Evolutionary conservation across 2,329 filamentous ascomycete species (phyloP).

Genomic region (Hypoxylon sp.): DNA sequence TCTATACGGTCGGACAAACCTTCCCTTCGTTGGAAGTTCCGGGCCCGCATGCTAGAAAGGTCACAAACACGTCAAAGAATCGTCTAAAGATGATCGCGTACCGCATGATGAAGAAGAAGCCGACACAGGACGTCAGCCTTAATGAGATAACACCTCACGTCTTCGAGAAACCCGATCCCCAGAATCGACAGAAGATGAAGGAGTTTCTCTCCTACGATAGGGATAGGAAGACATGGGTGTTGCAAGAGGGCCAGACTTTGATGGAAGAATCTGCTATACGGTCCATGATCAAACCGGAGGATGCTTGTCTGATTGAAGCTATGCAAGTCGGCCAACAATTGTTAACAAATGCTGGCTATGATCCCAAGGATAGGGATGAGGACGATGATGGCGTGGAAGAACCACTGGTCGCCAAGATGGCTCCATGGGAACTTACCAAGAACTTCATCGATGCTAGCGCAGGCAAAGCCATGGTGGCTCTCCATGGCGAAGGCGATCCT

Average conservation of each 20-base stretch:
- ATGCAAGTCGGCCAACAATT: slow-evolving; percentile 97
- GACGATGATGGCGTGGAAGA: slow-evolving; percentile 76
- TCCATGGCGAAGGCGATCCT: slow-evolving; percentile 95
- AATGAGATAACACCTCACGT: slow-evolving; percentile 93
- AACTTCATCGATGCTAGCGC: slow-evolving; percentile 95
- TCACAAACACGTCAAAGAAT: slow-evolving; percentile 97
- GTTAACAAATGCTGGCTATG: slow-evolving; percentile 91
- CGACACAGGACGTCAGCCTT: slow-evolving; percentile 77
- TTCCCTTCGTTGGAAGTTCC: slow-evolving; percentile 94
- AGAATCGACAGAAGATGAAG: slow-evolving; percentile 96
- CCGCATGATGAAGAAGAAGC: slow-evolving; percentile 84
- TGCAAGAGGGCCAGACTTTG: slow-evolving; percentile 78
- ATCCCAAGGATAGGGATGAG: slow-evolving; percentile 76
- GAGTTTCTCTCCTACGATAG: slow-evolving; percentile 96
- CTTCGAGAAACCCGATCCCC: slow-evolving; percentile 91
- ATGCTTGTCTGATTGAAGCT: slow-evolving; percentile 92
- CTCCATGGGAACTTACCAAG: slow-evolving; percentile 96
- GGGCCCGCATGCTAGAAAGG: slow-evolving; percentile 92
- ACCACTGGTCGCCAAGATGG: slow-evolving; percentile 87
- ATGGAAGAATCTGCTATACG: slow-evolving; percentile 87
- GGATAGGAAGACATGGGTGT: slow-evolving; percentile 87
- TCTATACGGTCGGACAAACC: slow-evolving; percentile 92
- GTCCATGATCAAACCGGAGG: slow-evolving; percentile 92
- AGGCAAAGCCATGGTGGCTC: slow-evolving; percentile 95
- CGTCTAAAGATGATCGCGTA: slow-evolving; percentile 96